Percentiles rank a stretch among this genome's conserved stretches.
phyloP scores from a whole-genome alignment of 345 rosid species.

The Acer negundo region DNA sequence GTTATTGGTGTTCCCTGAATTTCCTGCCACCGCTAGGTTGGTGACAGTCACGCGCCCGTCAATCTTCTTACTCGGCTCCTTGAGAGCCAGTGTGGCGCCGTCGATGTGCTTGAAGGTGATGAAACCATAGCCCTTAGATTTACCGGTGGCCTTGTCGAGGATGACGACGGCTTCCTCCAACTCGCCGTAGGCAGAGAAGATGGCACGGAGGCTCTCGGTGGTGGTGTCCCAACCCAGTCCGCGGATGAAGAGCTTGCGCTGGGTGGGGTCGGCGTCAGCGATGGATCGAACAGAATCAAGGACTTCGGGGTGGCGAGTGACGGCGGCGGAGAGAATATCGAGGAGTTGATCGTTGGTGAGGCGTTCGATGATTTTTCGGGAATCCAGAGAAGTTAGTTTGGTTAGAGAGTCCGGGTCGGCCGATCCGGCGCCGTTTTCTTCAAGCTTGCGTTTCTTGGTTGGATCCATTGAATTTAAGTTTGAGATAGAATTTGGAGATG shows the following conservation, averaged over 20 bases:
- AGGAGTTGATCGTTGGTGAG: conserved; percentile 66
- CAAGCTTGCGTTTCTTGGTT: conserved; percentile 63
- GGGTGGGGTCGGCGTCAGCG: conserved; percentile 68
- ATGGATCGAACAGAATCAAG: conserved; percentile 51
- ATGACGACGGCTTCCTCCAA: conserved; percentile 80
- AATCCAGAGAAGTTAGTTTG: conserved; percentile 50
- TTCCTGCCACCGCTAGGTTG: conserved; percentile 82
- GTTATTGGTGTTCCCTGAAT: conserved; percentile 41
- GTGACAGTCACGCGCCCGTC: conserved; percentile 78
- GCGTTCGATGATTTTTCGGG: conserved; percentile 62
- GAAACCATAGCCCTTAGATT: conserved; percentile 85
- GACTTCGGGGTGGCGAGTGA: conserved; percentile 52
- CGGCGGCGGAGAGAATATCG: conserved; percentile 58
- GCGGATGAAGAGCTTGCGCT: conserved; percentile 80
- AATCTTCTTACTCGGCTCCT: conserved; percentile 84
- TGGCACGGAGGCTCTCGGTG: conserved; percentile 58
- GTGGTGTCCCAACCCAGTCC: conserved; percentile 92
- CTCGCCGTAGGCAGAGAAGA: conserved; percentile 69
- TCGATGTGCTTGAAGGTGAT: conserved; percentile 68
- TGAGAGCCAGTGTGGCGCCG: conserved; percentile 69
- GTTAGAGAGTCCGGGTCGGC: conserved; percentile 25
- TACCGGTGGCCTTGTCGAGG: conserved; percentile 67
- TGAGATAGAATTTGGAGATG: background rate
- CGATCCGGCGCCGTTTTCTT: conserved; percentile 49
- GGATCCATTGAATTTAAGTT: conserved; percentile 39